phyloP scores from a whole-genome alignment of 1,139 yeast genomes.

The Yamadazyma blattariae region DNA sequence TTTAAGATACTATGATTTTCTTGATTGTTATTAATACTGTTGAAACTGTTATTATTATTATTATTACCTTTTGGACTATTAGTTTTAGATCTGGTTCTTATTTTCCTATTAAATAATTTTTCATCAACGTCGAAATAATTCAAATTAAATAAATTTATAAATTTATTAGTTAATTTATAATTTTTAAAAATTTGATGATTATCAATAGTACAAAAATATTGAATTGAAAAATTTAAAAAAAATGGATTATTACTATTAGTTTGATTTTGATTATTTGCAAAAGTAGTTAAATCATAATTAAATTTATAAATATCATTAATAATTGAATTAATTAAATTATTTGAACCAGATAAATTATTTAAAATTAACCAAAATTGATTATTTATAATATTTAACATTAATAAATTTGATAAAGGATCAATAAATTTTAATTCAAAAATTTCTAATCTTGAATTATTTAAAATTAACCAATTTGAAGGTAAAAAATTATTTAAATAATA shows the following conservation, averaged over 20 bases:
- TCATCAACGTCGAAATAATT: slow-evolving; percentile 5
- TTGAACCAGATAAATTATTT: slow-evolving; percentile 8
- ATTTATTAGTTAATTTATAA: slow-evolving; percentile 13
- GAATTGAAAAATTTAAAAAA: slow-evolving; percentile 11
- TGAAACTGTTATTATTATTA: neutral
- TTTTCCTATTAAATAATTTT: neutral
- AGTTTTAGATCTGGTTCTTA: neutral
- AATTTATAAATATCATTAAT: slow-evolving; percentile 8
- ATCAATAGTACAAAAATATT: slow-evolving; percentile 14
- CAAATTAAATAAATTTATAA: slow-evolving; percentile 9
- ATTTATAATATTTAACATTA: slow-evolving; percentile 8
- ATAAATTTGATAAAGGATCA: slow-evolving; percentile 14
- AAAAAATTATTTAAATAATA: slow-evolving; percentile 11
- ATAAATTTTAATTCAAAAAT: slow-evolving; percentile 14
- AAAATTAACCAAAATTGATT: slow-evolving; percentile 4
- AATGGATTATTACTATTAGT: slow-evolving; percentile 5
- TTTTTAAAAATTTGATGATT: slow-evolving; percentile 13
- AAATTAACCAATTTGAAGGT: neutral
- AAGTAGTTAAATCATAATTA: slow-evolving; percentile 6
- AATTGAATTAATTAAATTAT: slow-evolving; percentile 10
- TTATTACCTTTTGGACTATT: neutral
- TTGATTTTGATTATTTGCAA: slow-evolving; percentile 2
- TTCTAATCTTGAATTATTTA: slow-evolving; percentile 9
- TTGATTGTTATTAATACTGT: neutral
- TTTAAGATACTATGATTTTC: neutral